Base-by-base conservation (phyloP, 2,329 filamentous ascomycete genomes). In the Aspergillus clavatus region DNA sequence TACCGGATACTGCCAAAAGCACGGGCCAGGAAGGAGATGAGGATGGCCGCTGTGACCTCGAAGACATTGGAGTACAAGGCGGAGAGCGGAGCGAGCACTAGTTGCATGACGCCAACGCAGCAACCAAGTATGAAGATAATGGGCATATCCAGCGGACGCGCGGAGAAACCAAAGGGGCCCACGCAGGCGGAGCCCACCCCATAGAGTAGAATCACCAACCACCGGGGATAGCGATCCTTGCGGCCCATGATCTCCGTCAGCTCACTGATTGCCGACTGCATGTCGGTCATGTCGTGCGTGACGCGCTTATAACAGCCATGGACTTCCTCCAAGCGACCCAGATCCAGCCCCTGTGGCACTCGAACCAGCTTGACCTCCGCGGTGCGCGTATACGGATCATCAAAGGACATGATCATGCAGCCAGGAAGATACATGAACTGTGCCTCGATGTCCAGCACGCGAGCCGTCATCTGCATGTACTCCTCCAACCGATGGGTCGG, bases 391-490 rank as follows among this genome's bases (percentile, higher is more conserved):
- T 62, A 45, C 1, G 60, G 55, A 43, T 73, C 70, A 31, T 81
- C 89, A 59, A 95, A 95, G 4, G 87, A 62, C 55, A 62, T 60
- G 41, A 62, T 56, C 59, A 62, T 62, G 24, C 59, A 62, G 3
- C 58, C 59, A 84, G 63, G 94, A 23, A 95, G 81, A 62, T 95
- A 95, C 18, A 95, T 71, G 58, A 93, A 95, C 57, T 94, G 88
- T 5, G 84, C 85, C 54, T 94, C 86, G 21, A 95, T 89, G 64
- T 89, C 86, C 29, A 95, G 77, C 4, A 93, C 86, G 11, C 86
- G 79, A 3, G 89, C 84, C 4, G 87, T 89, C 86, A 90, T 94
- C 53, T 78, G 83, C 79, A 95, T 83, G 66, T 94, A 95, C 61
- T 95, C 72, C 67, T 95, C 90, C 12, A 62, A 41, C 10, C 59